These are phyloP conservation scores for Talaromyces sp. DNA, from an alignment of 2,329 filamentous ascomycete genomes.

Conservation along the genomic window DNA sequence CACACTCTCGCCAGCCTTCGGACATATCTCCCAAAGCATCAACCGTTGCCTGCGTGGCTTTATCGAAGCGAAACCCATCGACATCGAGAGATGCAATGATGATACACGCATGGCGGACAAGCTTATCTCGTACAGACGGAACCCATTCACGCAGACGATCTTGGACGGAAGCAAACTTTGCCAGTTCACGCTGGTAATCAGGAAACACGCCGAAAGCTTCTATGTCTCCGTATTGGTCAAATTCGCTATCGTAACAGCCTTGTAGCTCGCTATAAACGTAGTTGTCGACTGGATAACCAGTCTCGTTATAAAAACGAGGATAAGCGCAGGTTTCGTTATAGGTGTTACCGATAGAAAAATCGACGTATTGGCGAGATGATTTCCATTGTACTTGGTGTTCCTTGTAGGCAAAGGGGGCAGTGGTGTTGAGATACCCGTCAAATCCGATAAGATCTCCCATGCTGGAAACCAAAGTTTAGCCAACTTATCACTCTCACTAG, in stretches of 20 bases:
- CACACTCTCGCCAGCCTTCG: constrained; percentile 53
- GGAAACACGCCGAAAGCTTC: constrained; percentile 60
- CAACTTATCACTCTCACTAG: neutral
- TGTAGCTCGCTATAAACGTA: constrained; percentile 44
- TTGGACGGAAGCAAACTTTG: constrained; percentile 63
- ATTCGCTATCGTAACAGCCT: constrained; percentile 60
- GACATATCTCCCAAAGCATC: constrained; percentile 58
- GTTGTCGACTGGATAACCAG: constrained; percentile 47
- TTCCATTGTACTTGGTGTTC: constrained; percentile 60
- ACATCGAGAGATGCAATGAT: constrained; percentile 59
- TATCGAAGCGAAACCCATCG: constrained; percentile 63
- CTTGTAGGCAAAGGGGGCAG: constrained; percentile 49
- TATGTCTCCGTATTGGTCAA: constrained; percentile 61
- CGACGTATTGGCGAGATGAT: constrained; percentile 49
- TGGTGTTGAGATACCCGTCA: constrained; percentile 54
- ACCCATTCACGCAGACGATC: constrained; percentile 63
- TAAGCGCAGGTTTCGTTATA: constrained; percentile 54
- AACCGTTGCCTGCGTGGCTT: constrained; percentile 59
- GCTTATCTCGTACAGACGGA: constrained; percentile 52
- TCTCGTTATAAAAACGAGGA: constrained; percentile 58
- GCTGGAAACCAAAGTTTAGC: constrained; percentile 18
- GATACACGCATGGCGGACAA: constrained; percentile 60
- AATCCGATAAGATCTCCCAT: constrained; percentile 62
- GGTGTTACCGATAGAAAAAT: constrained; percentile 52
- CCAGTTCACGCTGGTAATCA: constrained; percentile 59